A percentile compares a stretch with the other conserved stretches of the same genome.
These are phyloP conservation scores for Fusarium nygamai DNA, from an alignment of 2,329 filamentous ascomycete genomes.

Conservation along the genomic window DNA sequence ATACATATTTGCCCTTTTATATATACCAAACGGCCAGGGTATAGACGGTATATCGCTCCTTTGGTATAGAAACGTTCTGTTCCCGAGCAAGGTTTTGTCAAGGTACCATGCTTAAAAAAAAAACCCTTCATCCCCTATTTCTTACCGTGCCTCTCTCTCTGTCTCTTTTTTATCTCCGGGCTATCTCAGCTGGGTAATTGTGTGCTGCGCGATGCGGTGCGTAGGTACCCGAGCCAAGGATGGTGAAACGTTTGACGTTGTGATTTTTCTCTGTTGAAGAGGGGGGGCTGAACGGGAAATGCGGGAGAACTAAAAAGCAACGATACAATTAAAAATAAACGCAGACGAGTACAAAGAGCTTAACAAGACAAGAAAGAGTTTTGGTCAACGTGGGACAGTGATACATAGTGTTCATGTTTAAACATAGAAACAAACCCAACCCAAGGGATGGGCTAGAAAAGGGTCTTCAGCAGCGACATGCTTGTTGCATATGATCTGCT, in stretches of 20 bases:
- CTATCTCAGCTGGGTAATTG: not conserved
- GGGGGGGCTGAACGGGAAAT: constrained; percentile 18
- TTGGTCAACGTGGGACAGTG: not conserved
- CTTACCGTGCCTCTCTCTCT: constrained; percentile 1
- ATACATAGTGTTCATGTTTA: not conserved
- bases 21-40: constrained; percentile 12
- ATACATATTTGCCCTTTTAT: constrained; percentile 23
- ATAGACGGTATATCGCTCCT: constrained; percentile 16
- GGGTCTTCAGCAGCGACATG: constrained; percentile 14
- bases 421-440: constrained; percentile 1
- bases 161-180: constrained; percentile 17
- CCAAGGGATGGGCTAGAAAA: not conserved
- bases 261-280: not conserved
- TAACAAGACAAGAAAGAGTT: not conserved
- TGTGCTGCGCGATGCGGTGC: not conserved
- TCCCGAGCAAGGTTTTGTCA: constrained; percentile 9
- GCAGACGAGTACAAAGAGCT: not conserved
- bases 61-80: constrained; percentile 31
- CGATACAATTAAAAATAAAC: not conserved
- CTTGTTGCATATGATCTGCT: constrained; percentile 27
- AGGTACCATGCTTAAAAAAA: not conserved
- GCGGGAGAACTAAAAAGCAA: constrained; percentile 15
- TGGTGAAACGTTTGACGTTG: constrained; percentile 29
- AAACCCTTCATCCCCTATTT: constrained; percentile 17
- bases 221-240: constrained; percentile 4